These are phyloP conservation scores for Rubus parviflorus DNA, from an alignment of 306 rosid genomes.

Conservation along the genomic window DNA sequence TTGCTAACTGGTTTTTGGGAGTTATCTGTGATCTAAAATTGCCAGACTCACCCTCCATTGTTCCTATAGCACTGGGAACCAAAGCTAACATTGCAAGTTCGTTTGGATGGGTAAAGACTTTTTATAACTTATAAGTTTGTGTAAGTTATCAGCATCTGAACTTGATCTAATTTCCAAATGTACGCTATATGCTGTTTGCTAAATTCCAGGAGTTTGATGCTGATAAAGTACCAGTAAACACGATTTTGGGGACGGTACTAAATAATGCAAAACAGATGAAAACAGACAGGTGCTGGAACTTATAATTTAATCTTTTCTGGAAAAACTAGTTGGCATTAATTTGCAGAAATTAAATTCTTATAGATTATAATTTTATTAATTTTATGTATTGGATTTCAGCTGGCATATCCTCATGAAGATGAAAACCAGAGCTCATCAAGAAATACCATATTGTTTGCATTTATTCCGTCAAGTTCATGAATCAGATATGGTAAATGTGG, in stretches of 20 bases:
- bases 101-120: slow-evolving; percentile 6
- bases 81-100: background rate
- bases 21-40: slow-evolving; percentile 14
- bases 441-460: background rate
- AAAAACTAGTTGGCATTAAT: background rate
- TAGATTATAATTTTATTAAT: background rate
- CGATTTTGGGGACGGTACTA: background rate
- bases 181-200: background rate
- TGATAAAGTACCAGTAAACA: background rate
- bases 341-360: background rate
- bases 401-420: slow-evolving; percentile 8
- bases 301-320: background rate
- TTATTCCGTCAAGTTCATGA: background rate
- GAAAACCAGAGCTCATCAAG: background rate
- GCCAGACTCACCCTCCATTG: slow-evolving; percentile 2
- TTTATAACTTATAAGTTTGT: too few relatives aligned
- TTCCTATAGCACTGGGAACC: background rate
- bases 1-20: background rate
- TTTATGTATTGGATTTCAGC: slow-evolving; percentile 2
- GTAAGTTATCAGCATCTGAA: background rate
- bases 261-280: background rate
- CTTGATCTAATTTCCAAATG: background rate
- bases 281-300: slow-evolving; percentile 10
- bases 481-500: background rate
- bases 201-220: background rate